phyloP scores from a whole-genome alignment of 2,329 filamentous ascomycete genomes.

The Ramularia endophylla region DNA sequence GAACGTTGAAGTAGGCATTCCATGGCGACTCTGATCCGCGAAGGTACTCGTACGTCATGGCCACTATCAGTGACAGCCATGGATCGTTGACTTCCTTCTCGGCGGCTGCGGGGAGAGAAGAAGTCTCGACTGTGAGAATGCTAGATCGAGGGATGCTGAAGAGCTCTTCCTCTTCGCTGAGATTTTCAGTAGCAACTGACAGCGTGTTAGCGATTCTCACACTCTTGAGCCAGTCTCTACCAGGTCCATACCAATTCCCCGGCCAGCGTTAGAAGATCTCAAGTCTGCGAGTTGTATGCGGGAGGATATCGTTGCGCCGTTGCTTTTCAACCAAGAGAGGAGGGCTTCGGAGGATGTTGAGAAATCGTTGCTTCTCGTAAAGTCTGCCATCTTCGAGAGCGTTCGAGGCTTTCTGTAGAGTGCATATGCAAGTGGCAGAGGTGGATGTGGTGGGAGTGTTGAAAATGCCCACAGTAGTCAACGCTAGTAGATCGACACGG shows the following conservation, averaged over 20 bases:
- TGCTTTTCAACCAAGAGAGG: slow-evolving; percentile 50
- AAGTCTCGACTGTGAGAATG: slow-evolving; percentile 69
- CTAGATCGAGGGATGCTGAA: slow-evolving; percentile 70
- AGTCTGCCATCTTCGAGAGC: slow-evolving; percentile 3
- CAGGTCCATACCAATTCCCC: slow-evolving; percentile 55
- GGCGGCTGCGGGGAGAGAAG: slow-evolving; percentile 48
- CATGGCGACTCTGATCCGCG: slow-evolving; percentile 58
- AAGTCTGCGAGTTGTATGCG: slow-evolving; percentile 56
- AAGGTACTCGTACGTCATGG: slow-evolving; percentile 72
- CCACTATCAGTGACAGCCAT: slow-evolving; percentile 60
- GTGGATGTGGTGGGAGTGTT: too few relatives aligned
- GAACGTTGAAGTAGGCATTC: slow-evolving; percentile 70
- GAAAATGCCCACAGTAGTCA: too few relatives aligned
- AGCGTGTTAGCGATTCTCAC: neutral
- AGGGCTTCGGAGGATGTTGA: slow-evolving; percentile 47
- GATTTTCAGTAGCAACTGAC: slow-evolving; percentile 63
- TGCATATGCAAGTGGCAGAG: too few relatives aligned
- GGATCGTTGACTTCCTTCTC: slow-evolving; percentile 36
- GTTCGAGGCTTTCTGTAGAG: neutral
- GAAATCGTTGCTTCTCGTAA: slow-evolving; percentile 25
- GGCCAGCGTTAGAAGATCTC: slow-evolving; percentile 40
- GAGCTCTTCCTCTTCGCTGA: slow-evolving; percentile 67
- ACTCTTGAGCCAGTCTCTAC: slow-evolving; percentile 4
- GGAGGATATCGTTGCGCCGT: slow-evolving; percentile 49
- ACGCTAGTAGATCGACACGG: too few relatives aligned